A percentile compares a stretch with the other conserved stretches of the same genome.
Conservation (phyloP, 768 basidiomycete species). For the Boletellus ananiceps region DNA sequence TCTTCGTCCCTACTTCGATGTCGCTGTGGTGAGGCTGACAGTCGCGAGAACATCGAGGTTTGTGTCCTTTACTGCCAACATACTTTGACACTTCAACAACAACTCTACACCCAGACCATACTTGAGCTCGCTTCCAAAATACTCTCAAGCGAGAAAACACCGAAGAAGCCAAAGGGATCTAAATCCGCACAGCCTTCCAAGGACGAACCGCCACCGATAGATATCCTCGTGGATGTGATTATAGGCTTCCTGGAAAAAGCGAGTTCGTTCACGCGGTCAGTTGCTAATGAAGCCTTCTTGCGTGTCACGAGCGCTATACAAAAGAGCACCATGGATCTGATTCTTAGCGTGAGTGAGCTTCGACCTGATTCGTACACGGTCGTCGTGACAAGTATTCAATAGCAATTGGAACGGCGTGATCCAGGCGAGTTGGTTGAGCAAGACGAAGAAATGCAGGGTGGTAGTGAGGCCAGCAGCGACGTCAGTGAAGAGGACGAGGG, state of each 20-base stretch:
- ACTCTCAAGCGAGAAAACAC: conserved; percentile 38
- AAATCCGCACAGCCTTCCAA: conserved; percentile 9
- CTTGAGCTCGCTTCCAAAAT: conserved; percentile 56
- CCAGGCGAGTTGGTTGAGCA: conserved; percentile 48
- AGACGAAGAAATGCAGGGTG: conserved; percentile 42
- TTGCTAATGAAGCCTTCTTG: conserved; percentile 78
- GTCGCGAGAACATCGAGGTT: conserved; percentile 63
- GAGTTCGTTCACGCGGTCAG: conserved; percentile 71
- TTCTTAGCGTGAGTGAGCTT: conserved; percentile 62
- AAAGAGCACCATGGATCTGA: conserved; percentile 71
- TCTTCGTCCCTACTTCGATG: conserved; percentile 66
- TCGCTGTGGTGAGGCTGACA: conserved; percentile 62
- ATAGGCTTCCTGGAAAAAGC: conserved; percentile 87
- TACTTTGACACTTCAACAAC: not conserved
- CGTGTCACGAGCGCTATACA: conserved; percentile 63
- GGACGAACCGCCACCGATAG: conserved; percentile 58
- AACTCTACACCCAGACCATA: conserved; percentile 44
- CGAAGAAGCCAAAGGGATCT: conserved; percentile 41
- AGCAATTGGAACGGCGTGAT: conserved; percentile 83
- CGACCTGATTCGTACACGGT: not conserved
- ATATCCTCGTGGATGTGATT: conserved; percentile 82
- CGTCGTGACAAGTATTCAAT: conserved; percentile 7
- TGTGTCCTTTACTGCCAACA: conserved; percentile 6
- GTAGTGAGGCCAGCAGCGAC: not conserved
- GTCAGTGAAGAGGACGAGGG: conserved; percentile 28